A percentile compares a stretch with the other conserved stretches of the same genome.
phyloP scores from a whole-genome alignment of 148 eudicot species.

The Rhododendron molle region DNA sequence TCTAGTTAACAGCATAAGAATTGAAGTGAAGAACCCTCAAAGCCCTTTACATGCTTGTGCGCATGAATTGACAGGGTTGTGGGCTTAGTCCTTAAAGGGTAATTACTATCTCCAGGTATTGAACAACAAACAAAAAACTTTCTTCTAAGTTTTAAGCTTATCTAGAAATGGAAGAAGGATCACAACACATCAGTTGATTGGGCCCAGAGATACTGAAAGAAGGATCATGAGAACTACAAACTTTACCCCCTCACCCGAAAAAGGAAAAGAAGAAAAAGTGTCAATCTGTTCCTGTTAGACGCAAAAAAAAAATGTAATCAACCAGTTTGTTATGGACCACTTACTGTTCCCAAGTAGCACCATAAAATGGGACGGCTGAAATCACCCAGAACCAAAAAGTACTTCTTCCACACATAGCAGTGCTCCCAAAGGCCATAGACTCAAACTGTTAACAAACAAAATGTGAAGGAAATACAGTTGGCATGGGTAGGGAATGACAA shows the following conservation, averaged over 20 bases:
- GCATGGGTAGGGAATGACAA: neutral
- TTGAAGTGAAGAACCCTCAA: neutral
- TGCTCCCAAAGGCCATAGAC: constrained; percentile 91
- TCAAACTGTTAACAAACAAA: constrained; percentile 50
- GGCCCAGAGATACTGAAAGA: neutral
- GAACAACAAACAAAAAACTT: neutral
- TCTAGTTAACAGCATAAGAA: neutral
- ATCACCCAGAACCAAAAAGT: constrained; percentile 94
- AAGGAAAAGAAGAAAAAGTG: neutral
- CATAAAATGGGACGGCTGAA: constrained; percentile 83
- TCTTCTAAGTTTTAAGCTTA: neutral
- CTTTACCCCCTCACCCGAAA: neutral
- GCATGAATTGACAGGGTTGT: neutral
- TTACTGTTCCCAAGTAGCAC: constrained; percentile 96
- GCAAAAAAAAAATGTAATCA: neutral
- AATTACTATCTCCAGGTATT: neutral
- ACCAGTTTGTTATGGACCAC: constrained; percentile 25
- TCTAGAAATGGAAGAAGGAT: neutral
- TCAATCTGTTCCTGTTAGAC: neutral
- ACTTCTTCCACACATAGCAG: constrained; percentile 79
- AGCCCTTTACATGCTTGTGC: neutral
- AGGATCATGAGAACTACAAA: neutral
- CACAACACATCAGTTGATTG: neutral
- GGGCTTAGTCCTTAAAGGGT: neutral
- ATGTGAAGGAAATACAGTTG: constrained; percentile 7